Base-by-base conservation (phyloP, 1,284 basidiomycete species). In the Leccinum subspadiceum region DNA sequence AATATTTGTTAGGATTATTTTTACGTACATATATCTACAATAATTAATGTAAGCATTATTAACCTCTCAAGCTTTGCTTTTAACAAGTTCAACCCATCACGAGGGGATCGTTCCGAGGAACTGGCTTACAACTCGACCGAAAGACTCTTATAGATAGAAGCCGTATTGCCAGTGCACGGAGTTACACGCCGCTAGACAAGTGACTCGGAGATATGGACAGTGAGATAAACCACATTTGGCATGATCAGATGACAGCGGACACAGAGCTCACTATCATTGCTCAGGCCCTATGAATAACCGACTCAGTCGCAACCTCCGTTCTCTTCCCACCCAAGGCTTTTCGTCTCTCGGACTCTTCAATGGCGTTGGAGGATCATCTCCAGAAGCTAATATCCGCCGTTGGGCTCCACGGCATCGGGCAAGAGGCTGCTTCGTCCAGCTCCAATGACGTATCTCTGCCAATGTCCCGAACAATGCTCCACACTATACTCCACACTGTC, bases 391-490 rank as follows among this genome's bases (percentile, higher is more conserved):
- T 62, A 13, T 62, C 68, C 54, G 56, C 29, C 58, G 44, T n/a
- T 29, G 22, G 50, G 9, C 12, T 12, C 22, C 48, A 62, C 49
- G 54, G 24, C 56, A 49, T 55, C 10, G 29, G 44, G 29, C 33
- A n/a, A 26, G 54, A 69, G 26, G 53, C 5, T 51, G 49, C 44
- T 60, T 37, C 31, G 39, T 53, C 53, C 50, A 26, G 56, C 67
- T 69, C 68, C 61, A 64, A 68, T 68, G 68, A 72, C 66, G 66
- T 61, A 65, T 37, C 63, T n/a, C 22, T 35, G 35, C 31, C 58
- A 26, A 39, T 54, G 39, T 54, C 53, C 56, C 57, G 55, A 24
- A 20, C 53, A 26, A 24, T 60, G 56, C 68, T 70, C 59, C 61
- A 57, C 62, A 22, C 54, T 52, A n/a, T 58, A 58, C 63, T 67